These are phyloP conservation scores for Xylaria cubensis DNA, from an alignment of 495 filamentous ascomycete genomes.

Conservation along the genomic window DNA sequence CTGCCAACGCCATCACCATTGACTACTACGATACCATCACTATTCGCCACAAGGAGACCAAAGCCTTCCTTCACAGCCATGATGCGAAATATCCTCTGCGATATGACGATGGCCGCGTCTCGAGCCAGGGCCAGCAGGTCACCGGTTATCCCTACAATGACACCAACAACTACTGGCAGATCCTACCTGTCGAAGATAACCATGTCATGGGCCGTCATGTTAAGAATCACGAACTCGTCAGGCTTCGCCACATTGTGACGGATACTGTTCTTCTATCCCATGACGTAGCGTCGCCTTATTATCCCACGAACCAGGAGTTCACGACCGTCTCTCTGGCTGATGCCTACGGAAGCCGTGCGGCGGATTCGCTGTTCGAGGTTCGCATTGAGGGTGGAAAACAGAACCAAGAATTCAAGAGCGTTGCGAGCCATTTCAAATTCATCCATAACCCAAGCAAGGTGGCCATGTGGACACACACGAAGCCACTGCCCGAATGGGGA, in stretches of 20 bases:
- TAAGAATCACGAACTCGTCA: constrained; percentile 84
- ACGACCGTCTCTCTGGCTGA: constrained; percentile 78
- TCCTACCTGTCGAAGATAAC: constrained; percentile 72
- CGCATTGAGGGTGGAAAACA: constrained; percentile 86
- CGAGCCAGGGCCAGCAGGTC: constrained; percentile 96
- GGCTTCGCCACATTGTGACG: constrained; percentile 86
- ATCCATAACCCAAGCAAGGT: constrained; percentile 92
- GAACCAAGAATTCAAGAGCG: constrained; percentile 83
- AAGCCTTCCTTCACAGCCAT: constrained; percentile 94
- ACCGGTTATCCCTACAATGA: constrained; percentile 98
- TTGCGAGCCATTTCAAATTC: constrained; percentile 92
- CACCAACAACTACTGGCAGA: constrained; percentile 98
- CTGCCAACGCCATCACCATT: constrained; percentile 80
- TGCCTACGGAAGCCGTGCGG: constrained; percentile 77
- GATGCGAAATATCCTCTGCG: constrained; percentile 86
- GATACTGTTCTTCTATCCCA: constrained; percentile 91
- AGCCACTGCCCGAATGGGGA: constrained; percentile 92
- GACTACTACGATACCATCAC: constrained; percentile 90
- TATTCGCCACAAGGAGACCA: constrained; percentile 95
- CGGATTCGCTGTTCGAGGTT: constrained; percentile 93
- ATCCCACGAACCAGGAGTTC: constrained; percentile 98
- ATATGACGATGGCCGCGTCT: constrained; percentile 97
- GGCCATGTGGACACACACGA: constrained; percentile 98
- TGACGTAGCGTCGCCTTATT: constrained; percentile 97
- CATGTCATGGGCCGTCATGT: constrained; percentile 66